These are phyloP conservation scores for Beauveria sp. DNA, from an alignment of 2,329 filamentous ascomycete species.

Conservation along the genomic window DNA sequence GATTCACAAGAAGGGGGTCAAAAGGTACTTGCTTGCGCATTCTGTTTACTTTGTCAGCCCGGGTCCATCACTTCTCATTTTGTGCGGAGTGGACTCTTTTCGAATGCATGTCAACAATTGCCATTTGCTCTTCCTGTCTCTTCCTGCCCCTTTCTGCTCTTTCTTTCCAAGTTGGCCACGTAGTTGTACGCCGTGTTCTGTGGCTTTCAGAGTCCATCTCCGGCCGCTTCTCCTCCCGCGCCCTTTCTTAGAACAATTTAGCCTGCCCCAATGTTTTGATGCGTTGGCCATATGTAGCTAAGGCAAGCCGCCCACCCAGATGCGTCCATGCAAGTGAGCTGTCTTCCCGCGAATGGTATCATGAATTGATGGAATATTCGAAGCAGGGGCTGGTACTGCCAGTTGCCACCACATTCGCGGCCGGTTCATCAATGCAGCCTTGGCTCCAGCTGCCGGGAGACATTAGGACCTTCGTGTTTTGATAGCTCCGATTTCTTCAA, in stretches of 20 bases:
- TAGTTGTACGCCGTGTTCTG: background rate
- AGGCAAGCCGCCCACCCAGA: slow-evolving; percentile 10
- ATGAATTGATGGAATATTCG: background rate
- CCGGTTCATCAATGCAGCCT: background rate
- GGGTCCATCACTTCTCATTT: slow-evolving; percentile 2
- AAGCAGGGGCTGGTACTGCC: background rate
- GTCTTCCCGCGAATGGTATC: slow-evolving; percentile 1
- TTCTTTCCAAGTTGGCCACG: background rate
- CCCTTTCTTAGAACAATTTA: background rate
- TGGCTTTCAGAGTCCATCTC: background rate
- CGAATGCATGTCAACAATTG: background rate
- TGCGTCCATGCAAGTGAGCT: slow-evolving; percentile 7
- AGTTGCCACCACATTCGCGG: background rate
- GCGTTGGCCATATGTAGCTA: slow-evolving; percentile 12
- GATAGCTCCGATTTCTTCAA: background rate
- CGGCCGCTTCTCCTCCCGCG: background rate
- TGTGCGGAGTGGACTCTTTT: background rate
- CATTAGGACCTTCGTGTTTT: background rate
- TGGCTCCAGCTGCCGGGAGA: background rate
- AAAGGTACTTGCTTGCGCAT: background rate
- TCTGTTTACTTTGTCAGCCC: background rate
- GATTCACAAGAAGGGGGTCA: background rate
- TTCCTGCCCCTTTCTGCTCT: background rate
- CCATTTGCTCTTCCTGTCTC: background rate
- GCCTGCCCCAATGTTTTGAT: slow-evolving; percentile 11